These are phyloP conservation scores for Aphanocladium album DNA, from an alignment of 2,329 filamentous ascomycete genomes.

Conservation along the genomic window DNA sequence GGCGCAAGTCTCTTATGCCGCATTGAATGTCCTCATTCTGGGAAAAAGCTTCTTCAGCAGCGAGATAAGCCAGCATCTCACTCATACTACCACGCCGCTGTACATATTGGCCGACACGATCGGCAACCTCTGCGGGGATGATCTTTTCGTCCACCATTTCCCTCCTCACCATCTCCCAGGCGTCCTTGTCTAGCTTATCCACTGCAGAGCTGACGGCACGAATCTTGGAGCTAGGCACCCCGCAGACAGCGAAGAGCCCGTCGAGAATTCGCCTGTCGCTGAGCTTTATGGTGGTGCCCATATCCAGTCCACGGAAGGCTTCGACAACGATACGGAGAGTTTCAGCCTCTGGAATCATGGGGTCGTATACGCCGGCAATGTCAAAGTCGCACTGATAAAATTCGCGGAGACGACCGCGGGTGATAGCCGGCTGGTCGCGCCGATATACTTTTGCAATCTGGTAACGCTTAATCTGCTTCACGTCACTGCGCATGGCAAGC, in stretches of 20 bases:
- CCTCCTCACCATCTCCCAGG: conserved; percentile 82
- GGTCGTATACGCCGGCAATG: conserved; percentile 79
- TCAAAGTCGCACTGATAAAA: conserved; percentile 98
- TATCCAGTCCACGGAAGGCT: conserved; percentile 75
- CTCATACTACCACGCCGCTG: conserved; percentile 61
- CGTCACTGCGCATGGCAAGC: conserved; percentile 82
- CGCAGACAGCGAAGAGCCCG: conserved; percentile 77
- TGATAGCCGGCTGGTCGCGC: conserved; percentile 56
- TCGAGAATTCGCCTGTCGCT: conserved; percentile 87
- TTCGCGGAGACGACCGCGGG: conserved; percentile 87
- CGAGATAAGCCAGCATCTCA: conserved; percentile 67
- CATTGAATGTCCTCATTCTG: conserved; percentile 76
- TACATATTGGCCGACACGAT: conserved; percentile 81
- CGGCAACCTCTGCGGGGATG: conserved; percentile 67
- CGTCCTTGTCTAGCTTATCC: conserved; percentile 90
- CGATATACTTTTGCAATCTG: conserved; percentile 82
- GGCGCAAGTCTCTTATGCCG: conserved; percentile 73
- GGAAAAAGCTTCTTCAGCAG: conserved; percentile 50
- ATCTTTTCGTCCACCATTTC: conserved; percentile 95
- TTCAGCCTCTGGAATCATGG: conserved; percentile 90
- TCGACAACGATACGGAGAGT: conserved; percentile 79
- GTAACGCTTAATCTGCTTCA: conserved; percentile 85
- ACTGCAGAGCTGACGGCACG: conserved; percentile 86
- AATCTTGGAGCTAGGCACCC: conserved; percentile 78
- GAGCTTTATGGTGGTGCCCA: conserved; percentile 67